These are phyloP conservation scores for Myochromella boudieri DNA, from an alignment of 768 basidiomycete species.

Conservation along the genomic window DNA sequence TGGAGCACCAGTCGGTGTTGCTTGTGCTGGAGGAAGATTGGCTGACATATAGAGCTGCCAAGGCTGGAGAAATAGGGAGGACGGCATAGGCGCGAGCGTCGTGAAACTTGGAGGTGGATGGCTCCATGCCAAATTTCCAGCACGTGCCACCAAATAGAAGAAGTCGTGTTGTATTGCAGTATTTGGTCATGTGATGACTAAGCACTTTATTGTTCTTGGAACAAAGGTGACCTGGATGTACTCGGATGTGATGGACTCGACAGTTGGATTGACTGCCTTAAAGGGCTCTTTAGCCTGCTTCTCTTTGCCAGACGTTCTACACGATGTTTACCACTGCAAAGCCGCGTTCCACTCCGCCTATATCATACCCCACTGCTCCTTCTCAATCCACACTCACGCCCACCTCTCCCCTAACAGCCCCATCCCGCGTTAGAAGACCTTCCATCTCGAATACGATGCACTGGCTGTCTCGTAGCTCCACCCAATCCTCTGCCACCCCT, in stretches of 20 bases:
- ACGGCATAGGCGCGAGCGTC: conserved; percentile 48
- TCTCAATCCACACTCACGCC: conserved; percentile 23
- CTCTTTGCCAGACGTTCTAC: conserved; percentile 9
- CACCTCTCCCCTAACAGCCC: conserved; percentile 25
- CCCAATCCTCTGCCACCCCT: conserved; percentile 29
- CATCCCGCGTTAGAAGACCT: conserved; percentile 29
- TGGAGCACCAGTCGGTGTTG: conserved; percentile 36
- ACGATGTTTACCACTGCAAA: conserved; percentile 26
- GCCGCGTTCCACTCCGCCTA: conserved; percentile 31
- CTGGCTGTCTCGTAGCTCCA: conserved; percentile 47
- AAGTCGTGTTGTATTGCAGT: conserved; percentile 8
- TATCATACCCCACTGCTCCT: conserved; percentile 20
- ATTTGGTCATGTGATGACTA: conserved; percentile 4
- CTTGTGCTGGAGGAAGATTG: conserved; percentile 32
- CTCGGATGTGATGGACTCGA: no score
- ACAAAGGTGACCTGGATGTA: conserved; percentile 16
- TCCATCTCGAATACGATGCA: conserved; percentile 48
- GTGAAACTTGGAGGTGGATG: conserved; percentile 43
- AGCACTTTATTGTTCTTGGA: conserved; percentile 18
- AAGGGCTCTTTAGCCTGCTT: no score
- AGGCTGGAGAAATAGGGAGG: conserved; percentile 48
- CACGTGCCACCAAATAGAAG: conserved; percentile 11
- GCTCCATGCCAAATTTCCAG: conserved; percentile 14
- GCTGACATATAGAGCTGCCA: conserved; percentile 62
- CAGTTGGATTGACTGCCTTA: no score